Base-by-base conservation (phyloP, 257 asterid genomes). In the Mitragyna speciosa region DNA sequence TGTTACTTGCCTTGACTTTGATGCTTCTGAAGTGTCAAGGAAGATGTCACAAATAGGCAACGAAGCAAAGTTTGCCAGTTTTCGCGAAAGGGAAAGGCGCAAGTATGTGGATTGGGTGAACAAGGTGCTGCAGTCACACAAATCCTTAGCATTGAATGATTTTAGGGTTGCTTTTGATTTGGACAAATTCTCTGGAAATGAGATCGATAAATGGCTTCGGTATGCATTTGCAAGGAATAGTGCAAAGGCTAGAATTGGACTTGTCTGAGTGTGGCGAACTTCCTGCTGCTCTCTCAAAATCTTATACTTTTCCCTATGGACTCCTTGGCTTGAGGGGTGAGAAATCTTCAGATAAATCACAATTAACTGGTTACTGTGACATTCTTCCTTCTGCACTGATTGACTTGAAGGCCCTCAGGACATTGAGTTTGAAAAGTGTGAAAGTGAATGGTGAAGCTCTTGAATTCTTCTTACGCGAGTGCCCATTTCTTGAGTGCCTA, bases 401-500 rank as follows among this genome's bases (percentile, higher is more conserved):
- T 41, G 30, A 30, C 17, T 68, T 89, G 56, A 83, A 83, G 78
- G 78, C 76, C 73, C 89, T 89, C 24, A 79, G 73, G 73, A 79
- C 82, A 45, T 78, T 88, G 59, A 69, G 8, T 56, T 56, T 56
- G 64, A 56, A 0, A 19, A 19, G 9, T 19, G 28, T 56, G 1
- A 19, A 5, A 20, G 26, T 20, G 64, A 3, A 2, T 22, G 26
- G 26, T 10, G 26, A 56, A 56, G 64, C 22, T 20, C 26, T 56
- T 6, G 9, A 56, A 56, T 20, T 56, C 64, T 19, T 56, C 10
- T 20, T 56, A 10, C 28, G 9, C 17, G 59, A 54, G 33, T 88
- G 87, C 73, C 86, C 79, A 1, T 85, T 77, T 52, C 83, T 90
- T 54, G 83, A 84, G 11, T 61, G 14, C 67, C 66, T 90, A 63